Percentiles rank a stretch among this genome's conserved stretches.
These are phyloP conservation scores for Fraxinus sp. DNA, from an alignment of 305 asterid species.

Conservation along the genomic window DNA sequence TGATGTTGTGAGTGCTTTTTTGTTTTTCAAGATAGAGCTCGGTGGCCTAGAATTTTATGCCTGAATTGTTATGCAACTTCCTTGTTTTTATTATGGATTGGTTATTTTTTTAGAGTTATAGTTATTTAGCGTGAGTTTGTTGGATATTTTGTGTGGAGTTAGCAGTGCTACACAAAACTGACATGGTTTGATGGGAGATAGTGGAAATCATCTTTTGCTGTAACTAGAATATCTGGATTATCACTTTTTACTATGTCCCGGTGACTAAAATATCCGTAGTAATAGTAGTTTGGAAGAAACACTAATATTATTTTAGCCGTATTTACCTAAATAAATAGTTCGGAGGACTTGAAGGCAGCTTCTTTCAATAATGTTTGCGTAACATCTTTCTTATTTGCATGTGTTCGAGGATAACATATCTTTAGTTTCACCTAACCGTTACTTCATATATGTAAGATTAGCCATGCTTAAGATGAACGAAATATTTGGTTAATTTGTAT, in stretches of 20 bases:
- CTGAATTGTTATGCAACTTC: neutral
- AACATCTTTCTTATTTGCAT: neutral
- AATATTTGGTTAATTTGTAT: neutral
- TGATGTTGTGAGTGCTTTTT: neutral
- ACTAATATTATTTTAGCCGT: neutral
- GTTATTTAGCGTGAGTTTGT: neutral
- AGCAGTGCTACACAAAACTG: neutral
- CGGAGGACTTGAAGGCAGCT: neutral
- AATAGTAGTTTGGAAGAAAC: neutral
- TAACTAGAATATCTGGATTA: neutral
- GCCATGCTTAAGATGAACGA: neutral
- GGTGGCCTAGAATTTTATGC: neutral
- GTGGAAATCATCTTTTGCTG: neutral
- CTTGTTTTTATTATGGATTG: neutral
- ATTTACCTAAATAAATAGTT: neutral
- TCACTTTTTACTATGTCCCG: neutral
- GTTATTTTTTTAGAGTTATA: neutral
- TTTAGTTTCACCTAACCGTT: neutral
- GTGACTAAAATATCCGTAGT: neutral
- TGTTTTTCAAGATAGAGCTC: neutral
- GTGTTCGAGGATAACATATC: neutral
- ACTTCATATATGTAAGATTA: neutral
- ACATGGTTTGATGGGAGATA: neutral
- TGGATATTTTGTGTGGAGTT: neutral
- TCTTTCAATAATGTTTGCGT: neutral